Conservation (phyloP, 306 rosid species). For the Sicyos baderoa region DNA sequence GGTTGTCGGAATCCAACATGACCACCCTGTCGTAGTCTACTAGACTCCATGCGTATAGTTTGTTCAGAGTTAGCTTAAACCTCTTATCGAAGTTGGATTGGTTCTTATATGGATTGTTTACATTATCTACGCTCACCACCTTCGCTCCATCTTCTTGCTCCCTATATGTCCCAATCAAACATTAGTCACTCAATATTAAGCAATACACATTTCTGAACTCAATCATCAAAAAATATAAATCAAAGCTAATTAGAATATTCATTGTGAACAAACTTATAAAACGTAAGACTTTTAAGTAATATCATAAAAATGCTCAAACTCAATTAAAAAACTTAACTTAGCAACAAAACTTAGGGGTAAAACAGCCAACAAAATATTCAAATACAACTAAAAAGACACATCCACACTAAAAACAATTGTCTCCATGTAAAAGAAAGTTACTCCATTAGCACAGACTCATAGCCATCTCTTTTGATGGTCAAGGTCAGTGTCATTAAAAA, state of each 20-base stretch:
- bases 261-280: no score
- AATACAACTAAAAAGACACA: not conserved
- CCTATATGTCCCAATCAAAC: slow-evolving; percentile 26
- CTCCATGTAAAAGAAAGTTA: no score
- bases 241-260: no score
- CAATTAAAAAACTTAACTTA: not conserved
- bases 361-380: not conserved
- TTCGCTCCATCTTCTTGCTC: slow-evolving; percentile 81
- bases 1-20: slow-evolving; percentile 89
- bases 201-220: not conserved
- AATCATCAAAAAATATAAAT: no score
- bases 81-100: slow-evolving; percentile 63
- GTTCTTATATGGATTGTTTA: slow-evolving; percentile 64
- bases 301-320: not conserved
- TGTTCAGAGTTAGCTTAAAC: slow-evolving; percentile 67
- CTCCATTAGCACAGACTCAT: no score
- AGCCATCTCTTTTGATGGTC: no score
- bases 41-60: slow-evolving; percentile 80
- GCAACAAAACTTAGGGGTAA: no score
- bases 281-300: no score
- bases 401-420: no score
- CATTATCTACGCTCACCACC: slow-evolving; percentile 68
- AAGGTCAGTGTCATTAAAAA: no score
- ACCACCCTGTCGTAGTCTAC: slow-evolving; percentile 75
- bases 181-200: not conserved